Evolutionary conservation across 2,329 filamentous ascomycete species (phyloP), one percentile per base, ranked within the genome.

Genomic region (Sclerotinia subarctica): DNA sequence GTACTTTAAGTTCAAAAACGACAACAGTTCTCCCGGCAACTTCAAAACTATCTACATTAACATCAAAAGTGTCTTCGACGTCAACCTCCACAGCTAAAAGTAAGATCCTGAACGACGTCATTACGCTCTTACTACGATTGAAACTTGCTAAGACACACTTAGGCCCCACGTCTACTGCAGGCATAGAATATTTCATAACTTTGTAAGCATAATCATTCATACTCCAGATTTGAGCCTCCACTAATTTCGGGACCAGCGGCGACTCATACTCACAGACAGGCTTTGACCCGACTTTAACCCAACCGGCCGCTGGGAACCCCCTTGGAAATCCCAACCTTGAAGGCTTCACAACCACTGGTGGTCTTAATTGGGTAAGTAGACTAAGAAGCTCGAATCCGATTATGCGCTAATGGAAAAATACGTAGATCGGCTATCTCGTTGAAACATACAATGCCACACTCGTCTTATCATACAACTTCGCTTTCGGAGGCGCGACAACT

Each of bases 281-380:
- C n/a, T 78, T 78, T 72, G 75, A 75, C 57, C 64, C 76, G 42
- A 74, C 72, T 26, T 72, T 69, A 7, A 69, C 72, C 13, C 68
- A 77, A 24, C 76, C 76, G 15, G 69, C 72, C 17, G 59, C 70
- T 1, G 68, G 69, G 8, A 78, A 78, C 64, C 75, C 76, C 8
- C 69, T 77, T 46, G 76, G 76, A 26, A 78, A 78, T 69, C 77
- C 77, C 15, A 46, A 70, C 4, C 77, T 74, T 49, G 76, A 76
- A 44, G 76, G 77, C 21, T 73, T 70, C 68, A 78, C 77, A 29
- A 74, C 76, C 26, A 66, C 74, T 66, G 80, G 79, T 69, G 83
- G 83, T 0, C 32, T 62, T 13, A 62, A 62, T 29, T 62, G 59
- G 59, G 59, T 6, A 62, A 19, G 46, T 24, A 29, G 24, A 11